These are phyloP conservation scores for Acanthamoeba rhysodes DNA, from an alignment of 208 protist genomes.

Conservation along the genomic window DNA sequence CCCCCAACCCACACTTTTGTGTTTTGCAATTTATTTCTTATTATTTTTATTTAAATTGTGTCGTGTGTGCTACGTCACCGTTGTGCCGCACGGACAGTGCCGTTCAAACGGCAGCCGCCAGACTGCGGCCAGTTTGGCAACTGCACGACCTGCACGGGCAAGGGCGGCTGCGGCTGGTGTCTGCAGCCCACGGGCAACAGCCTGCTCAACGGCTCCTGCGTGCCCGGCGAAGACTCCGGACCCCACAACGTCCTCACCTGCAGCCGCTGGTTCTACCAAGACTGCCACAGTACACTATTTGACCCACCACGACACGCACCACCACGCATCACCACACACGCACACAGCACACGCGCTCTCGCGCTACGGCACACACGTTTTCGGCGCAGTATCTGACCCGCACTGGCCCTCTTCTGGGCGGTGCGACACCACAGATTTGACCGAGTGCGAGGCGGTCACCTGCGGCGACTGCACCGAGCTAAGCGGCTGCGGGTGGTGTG, in stretches of 20 bases:
- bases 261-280: slow-evolving; percentile 32
- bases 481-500: background rate
- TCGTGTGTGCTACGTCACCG: too few relatives aligned
- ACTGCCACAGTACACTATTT: slow-evolving; percentile 28
- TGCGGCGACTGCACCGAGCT: background rate
- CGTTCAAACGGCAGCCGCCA: background rate
- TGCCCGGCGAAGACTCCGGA: background rate
- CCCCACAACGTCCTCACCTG: background rate
- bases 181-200: background rate
- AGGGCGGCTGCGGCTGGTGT: slow-evolving; percentile 37
- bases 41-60: too few relatives aligned
- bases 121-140: background rate
- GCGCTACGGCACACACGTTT: too few relatives aligned
- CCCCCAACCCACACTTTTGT: too few relatives aligned
- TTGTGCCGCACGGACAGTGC: background rate
- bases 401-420: background rate
- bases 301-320: background rate
- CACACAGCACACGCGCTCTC: background rate
- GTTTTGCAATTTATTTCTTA: too few relatives aligned
- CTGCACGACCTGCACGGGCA: slow-evolving; percentile 16
- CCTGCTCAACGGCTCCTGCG: background rate
- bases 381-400: background rate
- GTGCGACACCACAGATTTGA: background rate
- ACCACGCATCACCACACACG: too few relatives aligned
- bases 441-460: background rate